Evolutionary conservation across 352 stramenopile species (phyloP), one percentile per base, ranked within the genome.

Genomic region (Pythium pectinolyticum): DNA sequence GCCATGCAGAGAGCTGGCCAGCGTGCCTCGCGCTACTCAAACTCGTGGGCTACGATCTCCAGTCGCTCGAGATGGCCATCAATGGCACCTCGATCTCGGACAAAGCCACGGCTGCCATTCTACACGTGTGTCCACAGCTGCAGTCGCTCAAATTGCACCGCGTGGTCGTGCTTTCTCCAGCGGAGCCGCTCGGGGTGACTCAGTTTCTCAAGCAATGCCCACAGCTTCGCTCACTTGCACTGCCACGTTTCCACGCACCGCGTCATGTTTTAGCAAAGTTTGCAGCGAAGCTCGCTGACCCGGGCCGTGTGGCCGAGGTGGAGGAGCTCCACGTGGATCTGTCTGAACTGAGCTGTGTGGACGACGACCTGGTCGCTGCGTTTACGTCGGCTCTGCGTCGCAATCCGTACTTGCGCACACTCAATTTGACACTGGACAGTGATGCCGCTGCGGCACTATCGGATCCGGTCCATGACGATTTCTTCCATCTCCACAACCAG

Each of bases 401-500:
- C 22, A 66, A 66, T 12, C 6, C 20, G 20, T 54, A 51, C 31
- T 2, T 66, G 12, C 30, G 17, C 9, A 39, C 30, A 8, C 9
- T 66, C 20, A 66, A 20, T 0, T 30, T 66, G 17, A 56, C 48
- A 9, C 58, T 66, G n/a, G 58, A 66, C n/a, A 20, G n/a, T 11
- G 58, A 66, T 4, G 58, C 58, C 1, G 58, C 50, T 6, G 58
- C 49, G 5, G 39, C 50, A 19, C 30, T 66, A 2, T 49, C 49
- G 4, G 58, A 66, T 31, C 30, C 19, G 12, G 49, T 55, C 37
- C 50, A 66, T 24, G 58, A 66, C 31, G 49, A 50, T 0, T 66
- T 66, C 11, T 53, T 55, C 30, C 30, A 34, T 22, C 58, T 55
- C 41, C 58, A 66, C 49, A 66, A 66, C 50, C 19, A 49, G 19